Evolutionary conservation across 371 early-diverging fungal genomes (phyloP), one percentile per base, ranked within the genome.

Genomic region (Nematocida homosporus): DNA sequence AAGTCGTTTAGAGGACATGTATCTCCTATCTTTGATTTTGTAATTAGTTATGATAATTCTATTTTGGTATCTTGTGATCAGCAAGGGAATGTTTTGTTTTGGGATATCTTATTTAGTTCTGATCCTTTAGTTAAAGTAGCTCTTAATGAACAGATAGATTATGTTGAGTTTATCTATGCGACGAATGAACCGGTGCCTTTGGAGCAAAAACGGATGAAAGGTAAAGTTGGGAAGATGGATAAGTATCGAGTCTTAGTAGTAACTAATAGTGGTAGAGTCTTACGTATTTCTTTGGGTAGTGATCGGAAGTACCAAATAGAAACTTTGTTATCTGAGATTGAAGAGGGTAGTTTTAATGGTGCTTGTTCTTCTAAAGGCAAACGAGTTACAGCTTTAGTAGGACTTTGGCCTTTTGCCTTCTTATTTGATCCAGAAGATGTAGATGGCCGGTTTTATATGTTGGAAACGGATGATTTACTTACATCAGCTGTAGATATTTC

Each of bases 341-440:
- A 61, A 50, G 79, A 78, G 29, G 66, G 78, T 20, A 8, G 65
- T 0, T 79, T 81, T 42, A 79, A 80, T 42, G 78, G 78, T 5
- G 79, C 82, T 50, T 82, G 81, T 47, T 78, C 81, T 25, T 81
- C 83, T 0, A 79, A 81, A 30, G 85, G 82, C 13, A 82, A 81
- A 64, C 56, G 82, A 47, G 72, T 82, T 32, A 25, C 80, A 25
- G 42, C 81, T 27, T 41, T 77, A 10, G 80, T 79, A 4, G 85
- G 85, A n/a, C 56, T 61, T 34, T 83, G 80, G 81, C 81, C 82
- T 1, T 84, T 81, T 77, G 54, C 80, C 29, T 27, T 83, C 34
- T 61, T 82, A 1, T 75, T 80, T 48, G 83, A 84, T 57, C 66
- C 59, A 30, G 51, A 77, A 30, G 57, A 72, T 55, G 34, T 53